A percentile compares a stretch with the other conserved stretches of the same genome.
Evolutionary conservation across 75 land plant species (phyloP).

Genomic region (Isoetes taiwanensis): DNA sequence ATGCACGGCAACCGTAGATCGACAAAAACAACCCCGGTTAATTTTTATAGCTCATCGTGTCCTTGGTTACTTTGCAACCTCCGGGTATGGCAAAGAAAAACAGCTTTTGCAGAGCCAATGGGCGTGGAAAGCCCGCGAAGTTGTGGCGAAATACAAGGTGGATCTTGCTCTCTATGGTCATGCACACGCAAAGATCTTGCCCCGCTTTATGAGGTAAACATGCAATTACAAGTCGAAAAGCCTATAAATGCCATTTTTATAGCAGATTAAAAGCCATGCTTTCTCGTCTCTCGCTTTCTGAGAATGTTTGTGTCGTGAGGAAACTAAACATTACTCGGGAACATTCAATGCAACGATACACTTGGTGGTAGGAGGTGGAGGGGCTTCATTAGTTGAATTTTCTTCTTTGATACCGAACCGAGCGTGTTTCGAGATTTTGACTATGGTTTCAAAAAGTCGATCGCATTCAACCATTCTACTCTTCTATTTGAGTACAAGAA

Average conservation of each 20-base stretch:
- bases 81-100: conserved; percentile 49
- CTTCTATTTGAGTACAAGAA: conserved; percentile 82
- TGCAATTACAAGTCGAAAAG: not conserved
- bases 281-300: no score
- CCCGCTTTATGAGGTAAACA: conserved; percentile 75
- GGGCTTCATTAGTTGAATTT: conserved; percentile 44
- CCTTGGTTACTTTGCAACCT: conserved; percentile 66
- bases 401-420: conserved; percentile 43
- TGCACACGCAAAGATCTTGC: conserved; percentile 85
- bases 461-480: conserved; percentile 74
- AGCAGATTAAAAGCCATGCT: no score
- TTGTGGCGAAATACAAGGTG: conserved; percentile 96
- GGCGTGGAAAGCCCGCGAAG: conserved; percentile 66
- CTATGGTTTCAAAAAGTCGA: conserved; percentile 81
- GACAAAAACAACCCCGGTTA: conserved; percentile 93
- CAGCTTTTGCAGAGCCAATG: conserved; percentile 79
- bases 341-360: conserved; percentile 82
- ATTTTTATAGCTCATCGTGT: conserved; percentile 90
- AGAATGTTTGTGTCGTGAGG: conserved; percentile 58
- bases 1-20: conserved; percentile 67
- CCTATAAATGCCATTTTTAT: no score
- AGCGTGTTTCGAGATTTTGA: conserved; percentile 57
- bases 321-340: conserved; percentile 45
- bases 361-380: conserved; percentile 85
- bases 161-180: conserved; percentile 90